Evolutionary conservation across 495 filamentous ascomycete species (phyloP), one percentile per base, ranked within the genome.

Genomic region (Penicillium waksmanii): DNA sequence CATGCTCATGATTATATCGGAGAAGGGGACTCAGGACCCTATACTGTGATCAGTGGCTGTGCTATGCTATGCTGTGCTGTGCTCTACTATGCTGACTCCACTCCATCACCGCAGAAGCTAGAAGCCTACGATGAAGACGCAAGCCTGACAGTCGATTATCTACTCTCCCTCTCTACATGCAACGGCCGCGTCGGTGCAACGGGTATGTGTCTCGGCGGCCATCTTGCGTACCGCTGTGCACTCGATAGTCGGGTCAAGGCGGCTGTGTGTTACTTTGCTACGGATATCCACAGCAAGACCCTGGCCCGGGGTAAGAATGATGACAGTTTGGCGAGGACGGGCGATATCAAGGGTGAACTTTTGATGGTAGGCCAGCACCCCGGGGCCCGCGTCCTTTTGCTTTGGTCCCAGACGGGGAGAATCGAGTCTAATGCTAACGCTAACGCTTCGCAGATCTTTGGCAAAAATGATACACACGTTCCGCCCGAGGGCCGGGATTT

Each of bases 121-220:
- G 80, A 87, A 34, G 92, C 91, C 34, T 98, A 98, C 71, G 93
- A 97, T 61, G 93, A 90, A 74, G 94, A 98, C 70, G 85, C 90
- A 21, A 80, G 74, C 21, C 78, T 91, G 42, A 77, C 84, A n/a
- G 87, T 98, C 51, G 85, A 90, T 71, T 77, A 84, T 58, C 86
- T 98, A 6, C 75, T 96, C 43, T 81, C 82, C 13, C 82, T 96
- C 11, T 78, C 82, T 8, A 96, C 91, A 19, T 96, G 93, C 72
- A 96, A 87, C 62, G 93, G 94, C 34, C 84, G 84, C 11, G 85
- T 98, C 54, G 94, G 94, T 43, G 79, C 90, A 2, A 96, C 93
- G 8, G 94, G 94, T 34, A 98, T 98, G 94, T 97, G 94, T 72
- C 85, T 98, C 3, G 94, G 94, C 53, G 94, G 94, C 4, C 94